Evolutionary conservation across 176 grass and related monocot species (phyloP).

Genomic region (Microstegium vimineum): DNA sequence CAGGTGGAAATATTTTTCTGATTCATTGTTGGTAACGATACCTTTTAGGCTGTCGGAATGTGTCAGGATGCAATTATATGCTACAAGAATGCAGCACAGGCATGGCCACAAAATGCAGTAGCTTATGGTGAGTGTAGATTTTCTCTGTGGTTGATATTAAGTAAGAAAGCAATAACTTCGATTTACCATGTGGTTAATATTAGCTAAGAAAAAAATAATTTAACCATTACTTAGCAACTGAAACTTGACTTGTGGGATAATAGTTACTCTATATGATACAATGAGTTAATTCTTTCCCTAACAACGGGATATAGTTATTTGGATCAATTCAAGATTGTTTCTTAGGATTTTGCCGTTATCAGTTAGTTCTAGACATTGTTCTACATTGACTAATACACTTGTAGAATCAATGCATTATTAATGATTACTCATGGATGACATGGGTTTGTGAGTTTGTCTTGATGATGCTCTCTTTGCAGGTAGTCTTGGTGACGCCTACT

Average conservation of each 20-base stretch:
- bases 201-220: background rate
- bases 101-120: constrained; percentile 55
- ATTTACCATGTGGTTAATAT: constrained; percentile 2
- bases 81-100: constrained; percentile 58
- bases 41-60: constrained; percentile 60
- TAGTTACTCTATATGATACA: background rate
- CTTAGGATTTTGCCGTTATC: background rate
- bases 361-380: background rate
- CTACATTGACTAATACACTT: background rate
- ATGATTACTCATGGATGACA: background rate
- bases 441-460: background rate
- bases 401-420: background rate
- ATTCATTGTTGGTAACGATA: background rate
- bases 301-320: background rate
- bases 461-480: background rate
- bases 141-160: constrained; percentile 2
- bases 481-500: background rate
- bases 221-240: background rate
- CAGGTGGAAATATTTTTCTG: constrained; percentile 6
- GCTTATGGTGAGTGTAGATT: constrained; percentile 60
- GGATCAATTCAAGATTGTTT: constrained; percentile 14
- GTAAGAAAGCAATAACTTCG: background rate
- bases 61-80: constrained; percentile 70
- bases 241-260: constrained; percentile 4
- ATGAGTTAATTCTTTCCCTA: background rate